Conservation (phyloP, 495 filamentous ascomycete species). For the Staphylotrichum tortipilum region DNA sequence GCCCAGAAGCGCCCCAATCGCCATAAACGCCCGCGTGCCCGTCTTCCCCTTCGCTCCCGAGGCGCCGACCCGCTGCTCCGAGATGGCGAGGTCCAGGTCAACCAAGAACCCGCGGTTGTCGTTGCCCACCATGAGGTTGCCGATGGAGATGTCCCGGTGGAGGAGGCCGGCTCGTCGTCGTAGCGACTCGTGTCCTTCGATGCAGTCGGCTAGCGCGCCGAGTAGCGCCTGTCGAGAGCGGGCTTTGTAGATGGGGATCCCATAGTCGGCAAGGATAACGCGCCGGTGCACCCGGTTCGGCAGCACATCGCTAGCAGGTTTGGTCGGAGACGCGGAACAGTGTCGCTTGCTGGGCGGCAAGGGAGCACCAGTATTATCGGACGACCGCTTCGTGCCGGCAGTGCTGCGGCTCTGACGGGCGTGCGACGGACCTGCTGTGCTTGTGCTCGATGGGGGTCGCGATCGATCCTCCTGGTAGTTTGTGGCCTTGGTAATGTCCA, state of each 20-base stretch:
- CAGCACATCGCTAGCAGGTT: neutral
- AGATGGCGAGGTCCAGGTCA: neutral
- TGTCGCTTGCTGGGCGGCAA: slow-evolving; percentile 31
- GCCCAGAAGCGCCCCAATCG: neutral
- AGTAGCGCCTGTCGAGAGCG: slow-evolving; percentile 23
- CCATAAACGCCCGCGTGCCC: neutral
- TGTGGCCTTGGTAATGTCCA: slow-evolving; percentile 29
- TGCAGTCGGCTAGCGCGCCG: slow-evolving; percentile 29
- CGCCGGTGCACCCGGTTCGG: slow-evolving; percentile 6
- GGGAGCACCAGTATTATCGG: slow-evolving; percentile 22
- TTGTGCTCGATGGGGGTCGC: neutral
- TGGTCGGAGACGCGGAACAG: slow-evolving; percentile 26
- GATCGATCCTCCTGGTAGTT: slow-evolving; percentile 16
- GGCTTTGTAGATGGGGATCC: slow-evolving; percentile 4
- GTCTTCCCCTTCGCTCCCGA: neutral
- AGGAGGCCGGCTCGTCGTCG: slow-evolving; percentile 13
- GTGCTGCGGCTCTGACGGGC: slow-evolving; percentile 3
- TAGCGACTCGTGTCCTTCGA: slow-evolving; percentile 13
- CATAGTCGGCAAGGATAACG: neutral
- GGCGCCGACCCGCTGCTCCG: neutral
- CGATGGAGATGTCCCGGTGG: slow-evolving; percentile 28
- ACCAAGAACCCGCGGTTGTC: neutral
- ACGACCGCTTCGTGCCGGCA: slow-evolving; percentile 25
- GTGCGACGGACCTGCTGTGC: neutral
- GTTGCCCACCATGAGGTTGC: slow-evolving; percentile 16